phyloP scores from a whole-genome alignment of 208 protist genomes.

The Leishmania tarentolae region DNA sequence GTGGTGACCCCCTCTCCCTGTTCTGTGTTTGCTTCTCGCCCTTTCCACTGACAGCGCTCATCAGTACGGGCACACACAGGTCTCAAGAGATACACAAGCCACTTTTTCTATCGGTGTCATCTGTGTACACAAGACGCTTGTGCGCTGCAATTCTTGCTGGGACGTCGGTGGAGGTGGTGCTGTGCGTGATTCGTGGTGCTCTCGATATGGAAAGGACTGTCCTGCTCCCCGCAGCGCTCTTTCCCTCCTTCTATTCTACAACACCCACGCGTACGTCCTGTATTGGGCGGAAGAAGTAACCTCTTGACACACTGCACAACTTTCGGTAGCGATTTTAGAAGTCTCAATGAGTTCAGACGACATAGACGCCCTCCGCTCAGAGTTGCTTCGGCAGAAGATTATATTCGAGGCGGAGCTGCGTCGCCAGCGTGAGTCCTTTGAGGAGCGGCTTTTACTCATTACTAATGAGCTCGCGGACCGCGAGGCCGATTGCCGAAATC shows the following conservation, averaged over 20 bases:
- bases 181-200: neutral
- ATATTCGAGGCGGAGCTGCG: slow-evolving; percentile 89
- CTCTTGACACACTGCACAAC: neutral
- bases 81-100: neutral
- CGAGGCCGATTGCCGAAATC: slow-evolving; percentile 87
- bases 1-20: neutral
- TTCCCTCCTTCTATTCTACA: neutral
- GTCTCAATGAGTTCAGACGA: slow-evolving; percentile 58
- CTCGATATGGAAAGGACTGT: neutral
- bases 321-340: neutral
- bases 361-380: slow-evolving; percentile 77
- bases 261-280: neutral
- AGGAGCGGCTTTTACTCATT: slow-evolving; percentile 59
- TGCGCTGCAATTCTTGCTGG: neutral
- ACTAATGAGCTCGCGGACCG: slow-evolving; percentile 79
- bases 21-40: neutral
- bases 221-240: neutral
- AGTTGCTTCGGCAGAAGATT: slow-evolving; percentile 89
- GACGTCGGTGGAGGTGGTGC: neutral
- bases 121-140: neutral
- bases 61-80: neutral
- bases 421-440: slow-evolving; percentile 78
- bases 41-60: neutral
- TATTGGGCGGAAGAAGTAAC: neutral
- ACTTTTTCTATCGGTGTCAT: neutral